Evolutionary conservation across 2,329 filamentous ascomycete species (phyloP), one percentile per base, ranked within the genome.

Genomic region (Diaporthe citrichinensis): DNA sequence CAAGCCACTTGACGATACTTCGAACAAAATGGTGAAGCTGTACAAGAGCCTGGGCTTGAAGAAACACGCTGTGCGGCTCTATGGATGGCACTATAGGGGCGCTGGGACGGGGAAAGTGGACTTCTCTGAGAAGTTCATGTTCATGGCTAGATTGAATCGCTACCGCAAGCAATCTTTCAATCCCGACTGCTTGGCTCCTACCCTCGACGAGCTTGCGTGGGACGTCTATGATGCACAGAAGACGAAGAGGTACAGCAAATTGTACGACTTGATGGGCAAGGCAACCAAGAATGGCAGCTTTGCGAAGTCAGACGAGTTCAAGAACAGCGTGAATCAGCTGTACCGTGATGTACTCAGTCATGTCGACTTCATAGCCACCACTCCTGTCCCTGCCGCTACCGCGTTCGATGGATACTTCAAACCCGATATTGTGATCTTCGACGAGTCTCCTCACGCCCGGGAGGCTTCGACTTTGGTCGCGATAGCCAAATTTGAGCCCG

Each of bases 361-460:
- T 3, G 82, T 85, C 0, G 86, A 88, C 62, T 88, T 88, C 71
- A 81, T 88, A 2, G 86, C 86, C 0, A 87, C 87, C 0, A 88
- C 87, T 1, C 87, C 87, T 0, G 86, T 87, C 0, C 85, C 86
- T 4, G 84, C 85, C 0, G 83, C 81, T 5, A 83, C 83, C 0
- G 78, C 79, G 0, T 86, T 88, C 46, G 78, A 81, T 0, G 82
- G 80, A 2, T 80, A 95, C 9, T 95, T 95, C 44, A 93, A 94
- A 78, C 94, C 95, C 0, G 94, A 97, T 79, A 92, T 98, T 78
- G 91, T 97, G 0, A 96, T 98, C 81, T 94, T 97, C 77, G 95
- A 96, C 58, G 95, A 97, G 82, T 85, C 86, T 0, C 85, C 86
- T 0, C 87, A 88, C 59, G 85, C 86, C 0, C 80, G 87, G 23